Conservation (phyloP, 768 basidiomycete genomes). For the Leccinum boreale region DNA sequence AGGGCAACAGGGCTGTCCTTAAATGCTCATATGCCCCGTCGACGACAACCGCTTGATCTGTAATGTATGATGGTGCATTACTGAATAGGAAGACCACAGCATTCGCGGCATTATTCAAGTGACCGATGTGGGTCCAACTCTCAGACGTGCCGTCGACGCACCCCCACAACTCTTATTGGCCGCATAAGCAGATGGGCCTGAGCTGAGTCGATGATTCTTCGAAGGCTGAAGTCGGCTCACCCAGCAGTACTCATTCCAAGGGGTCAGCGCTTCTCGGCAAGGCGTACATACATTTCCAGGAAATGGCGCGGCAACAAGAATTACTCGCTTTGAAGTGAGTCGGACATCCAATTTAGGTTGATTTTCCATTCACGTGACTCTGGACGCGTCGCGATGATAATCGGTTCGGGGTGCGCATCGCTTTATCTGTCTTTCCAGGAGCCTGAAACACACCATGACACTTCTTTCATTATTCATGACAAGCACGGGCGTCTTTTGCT, state of each 20-base stretch:
- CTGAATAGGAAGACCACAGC: constrained; percentile 80
- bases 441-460: constrained; percentile 11
- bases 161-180: too few species aligned
- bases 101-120: constrained; percentile 64
- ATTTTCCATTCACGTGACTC: constrained; percentile 23
- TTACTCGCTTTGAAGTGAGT: constrained; percentile 5
- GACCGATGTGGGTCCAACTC: constrained; percentile 32
- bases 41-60: constrained; percentile 70
- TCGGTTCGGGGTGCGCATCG: neutral
- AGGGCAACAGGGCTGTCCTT: constrained; percentile 48
- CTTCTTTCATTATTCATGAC: constrained; percentile 23
- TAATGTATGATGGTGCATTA: constrained; percentile 70
- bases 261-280: too few species aligned
- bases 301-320: too few species aligned
- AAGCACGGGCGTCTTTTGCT: constrained; percentile 25
- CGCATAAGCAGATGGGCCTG: too few species aligned
- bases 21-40: constrained; percentile 65
- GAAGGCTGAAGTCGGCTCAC: too few species aligned
- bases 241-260: too few species aligned
- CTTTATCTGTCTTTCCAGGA: neutral
- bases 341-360: constrained; percentile 47
- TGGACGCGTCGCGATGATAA: constrained; percentile 2
- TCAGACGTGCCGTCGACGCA: too few species aligned
- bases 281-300: too few species aligned
- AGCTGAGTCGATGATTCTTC: too few species aligned